Percentiles rank a stretch among this genome's conserved stretches.
phyloP scores from a whole-genome alignment of 2,329 filamentous ascomycete genomes.

The Aureobasidium sp. region DNA sequence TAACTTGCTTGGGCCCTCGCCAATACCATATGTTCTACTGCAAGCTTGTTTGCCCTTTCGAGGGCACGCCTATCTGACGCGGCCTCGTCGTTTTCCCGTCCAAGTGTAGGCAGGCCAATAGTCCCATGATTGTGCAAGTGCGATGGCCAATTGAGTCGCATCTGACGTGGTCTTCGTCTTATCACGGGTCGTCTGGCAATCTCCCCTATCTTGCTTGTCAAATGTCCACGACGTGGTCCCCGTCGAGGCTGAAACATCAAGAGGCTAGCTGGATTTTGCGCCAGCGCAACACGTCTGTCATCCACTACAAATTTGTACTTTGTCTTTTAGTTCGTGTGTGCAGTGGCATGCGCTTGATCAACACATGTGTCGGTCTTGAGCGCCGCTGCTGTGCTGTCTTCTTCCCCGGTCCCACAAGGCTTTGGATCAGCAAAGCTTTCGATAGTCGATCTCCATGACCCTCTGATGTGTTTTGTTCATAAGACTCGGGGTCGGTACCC shows the following conservation, averaged over 20 bases:
- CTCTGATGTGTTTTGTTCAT: not conserved
- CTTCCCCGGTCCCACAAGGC: not conserved
- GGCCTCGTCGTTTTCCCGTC: not conserved
- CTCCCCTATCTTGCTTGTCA: conserved; percentile 7
- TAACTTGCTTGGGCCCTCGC: not conserved
- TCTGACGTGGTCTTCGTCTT: not conserved
- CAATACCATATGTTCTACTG: too few species aligned
- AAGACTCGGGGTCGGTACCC: not conserved
- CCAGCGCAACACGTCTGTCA: not conserved
- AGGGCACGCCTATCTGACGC: not conserved
- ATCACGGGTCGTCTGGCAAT: conserved; percentile 3
- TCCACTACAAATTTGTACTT: too few species aligned
- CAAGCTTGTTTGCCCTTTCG: not conserved
- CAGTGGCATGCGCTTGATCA: not conserved
- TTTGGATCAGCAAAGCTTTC: not conserved
- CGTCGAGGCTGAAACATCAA: not conserved
- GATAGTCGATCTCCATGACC: not conserved
- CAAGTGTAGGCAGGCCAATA: not conserved
- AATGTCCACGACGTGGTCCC: not conserved
- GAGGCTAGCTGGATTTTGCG: not conserved
- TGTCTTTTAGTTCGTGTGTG: not conserved
- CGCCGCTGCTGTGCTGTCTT: not conserved
- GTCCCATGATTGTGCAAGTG: conserved; percentile 1
- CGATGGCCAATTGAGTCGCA: not conserved
- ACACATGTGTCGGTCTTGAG: not conserved